Base-by-base conservation (phyloP, 2,329 filamentous ascomycete genomes). In the Xylariales sp. region DNA sequence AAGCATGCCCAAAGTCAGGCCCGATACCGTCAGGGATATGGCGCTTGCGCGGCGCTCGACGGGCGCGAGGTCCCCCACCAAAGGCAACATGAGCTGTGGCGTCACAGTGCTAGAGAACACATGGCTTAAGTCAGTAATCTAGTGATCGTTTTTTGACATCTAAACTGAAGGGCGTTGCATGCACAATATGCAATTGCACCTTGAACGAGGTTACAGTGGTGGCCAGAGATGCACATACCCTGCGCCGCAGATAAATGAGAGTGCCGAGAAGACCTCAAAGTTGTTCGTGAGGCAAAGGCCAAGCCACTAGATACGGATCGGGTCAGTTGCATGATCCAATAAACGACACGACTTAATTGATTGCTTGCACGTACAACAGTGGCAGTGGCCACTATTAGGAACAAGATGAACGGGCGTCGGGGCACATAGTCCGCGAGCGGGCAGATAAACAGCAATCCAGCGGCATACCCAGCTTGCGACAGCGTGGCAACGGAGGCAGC, bases 401-500 rank as follows among this genome's bases (percentile, higher is more conserved):
- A 60, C 13, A 85, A 62, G 10, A 84, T 79, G 50, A 83, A 82
- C 0, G 76, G 72, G 34, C 82, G 61, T 30, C 82, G 63, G 19
- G 68, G 69, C 11, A 85, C 57, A 40, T 66, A 60, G 33, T 86
- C 82, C 0, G 80, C 82, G 20, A 85, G 52, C 0, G 82, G 82
- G 56, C 81, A 85, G 8, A 86, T 55, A 40, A 85, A 76, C 13
- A 85, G 58, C 33, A 86, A 49, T 1, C 82, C 81, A 2, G 69
- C 68, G 2, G 81, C 82, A 62, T 86, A 86, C 2, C 82, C 82
- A 8, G 79, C 81, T 56, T 86, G 82, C 50, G 79, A 81, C 19
- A 83, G 65, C 0, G 82, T 83, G 1, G 82, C 80, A 30, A 85
- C 76, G 33, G 54, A 51, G 8, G 64, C 62, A 4, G 80, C 76